Evolutionary conservation across 139 green algal genomes (phyloP), one percentile per base, ranked within the genome.

Genomic region (Closterium sp.): DNA sequence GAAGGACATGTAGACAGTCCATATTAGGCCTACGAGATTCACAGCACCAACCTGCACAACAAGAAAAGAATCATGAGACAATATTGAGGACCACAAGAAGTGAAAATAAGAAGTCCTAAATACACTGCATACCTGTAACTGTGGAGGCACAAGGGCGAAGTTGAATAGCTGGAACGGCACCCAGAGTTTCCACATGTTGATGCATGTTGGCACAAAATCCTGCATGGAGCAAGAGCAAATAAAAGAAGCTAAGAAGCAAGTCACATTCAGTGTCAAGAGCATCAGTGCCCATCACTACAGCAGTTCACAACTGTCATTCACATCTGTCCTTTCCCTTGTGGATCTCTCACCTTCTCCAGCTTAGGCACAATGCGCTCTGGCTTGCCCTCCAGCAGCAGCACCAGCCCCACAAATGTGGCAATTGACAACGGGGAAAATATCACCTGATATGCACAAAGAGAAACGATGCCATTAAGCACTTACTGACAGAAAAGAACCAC

Each of bases 141-240:
- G 88, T 24, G 87, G 88, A 9, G 93, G 93, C 31, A 95, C 90
- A 88, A 95, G 90, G 28, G 92, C 29, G 88, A 96, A 96, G 92
- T 96, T 96, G n/a, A 96, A 42, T 17, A 95, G 92, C 88, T 96
- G 93, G 50, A 94, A 94, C 50, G 94, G 94, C 9, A 96, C 42
- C 94, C 94, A 96, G 88, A 96, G 91, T 87, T 95, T 95, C 94
- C 94, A 96, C 89, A 95, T 96, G n/a, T 62, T 38, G 2, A 94
- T 50, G 27, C 93, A 73, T 11, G 91, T 92, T 27, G 29, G 22
- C 42, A 31, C 27, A 42, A 84, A 93, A 38, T 94, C 93, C 34
- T 88, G 13, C 62, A 79, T 79, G 62, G 62, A 79, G 62, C 62
- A 79, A 79, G 62, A 42, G 34, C 34, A n/a, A n/a, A n/a, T n/a